phyloP scores from a whole-genome alignment of 257 asterid genomes.

The Primulina huaijiensis region DNA sequence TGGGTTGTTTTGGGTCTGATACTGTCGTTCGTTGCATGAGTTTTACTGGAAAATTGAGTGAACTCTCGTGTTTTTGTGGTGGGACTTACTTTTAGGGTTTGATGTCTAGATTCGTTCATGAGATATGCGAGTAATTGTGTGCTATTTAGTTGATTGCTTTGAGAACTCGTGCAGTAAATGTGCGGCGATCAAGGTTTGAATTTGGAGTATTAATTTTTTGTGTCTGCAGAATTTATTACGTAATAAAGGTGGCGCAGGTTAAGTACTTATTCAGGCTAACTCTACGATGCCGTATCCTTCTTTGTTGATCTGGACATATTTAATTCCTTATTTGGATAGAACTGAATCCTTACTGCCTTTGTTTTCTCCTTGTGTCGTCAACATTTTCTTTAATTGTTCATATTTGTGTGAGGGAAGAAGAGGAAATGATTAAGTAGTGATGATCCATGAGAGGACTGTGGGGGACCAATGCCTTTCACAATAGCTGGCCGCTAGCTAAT shows the following conservation, averaged over 20 bases:
- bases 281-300: not conserved
- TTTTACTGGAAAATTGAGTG: not conserved
- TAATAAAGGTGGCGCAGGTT: not conserved
- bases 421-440: conserved; percentile 8
- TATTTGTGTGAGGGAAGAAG: not conserved
- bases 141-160: conserved; percentile 12
- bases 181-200: not conserved
- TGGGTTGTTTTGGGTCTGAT: not conserved
- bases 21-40: not conserved
- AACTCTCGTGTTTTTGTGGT: not conserved
- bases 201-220: not conserved
- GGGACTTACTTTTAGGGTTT: conserved; percentile 11
- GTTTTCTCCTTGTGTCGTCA: not conserved
- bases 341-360: not conserved
- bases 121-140: not conserved
- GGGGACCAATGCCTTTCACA: not conserved
- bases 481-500: not conserved
- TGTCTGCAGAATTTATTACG: not conserved
- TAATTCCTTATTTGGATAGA: not conserved
- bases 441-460: conserved; percentile 4
- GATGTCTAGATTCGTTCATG: conserved; percentile 17
- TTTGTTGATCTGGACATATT: conserved; percentile 14
- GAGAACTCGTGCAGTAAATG: not conserved
- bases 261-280: not conserved
- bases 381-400: not conserved